Conservation (phyloP, 2,329 filamentous ascomycete genomes). For the Cytospora schulzeri region DNA sequence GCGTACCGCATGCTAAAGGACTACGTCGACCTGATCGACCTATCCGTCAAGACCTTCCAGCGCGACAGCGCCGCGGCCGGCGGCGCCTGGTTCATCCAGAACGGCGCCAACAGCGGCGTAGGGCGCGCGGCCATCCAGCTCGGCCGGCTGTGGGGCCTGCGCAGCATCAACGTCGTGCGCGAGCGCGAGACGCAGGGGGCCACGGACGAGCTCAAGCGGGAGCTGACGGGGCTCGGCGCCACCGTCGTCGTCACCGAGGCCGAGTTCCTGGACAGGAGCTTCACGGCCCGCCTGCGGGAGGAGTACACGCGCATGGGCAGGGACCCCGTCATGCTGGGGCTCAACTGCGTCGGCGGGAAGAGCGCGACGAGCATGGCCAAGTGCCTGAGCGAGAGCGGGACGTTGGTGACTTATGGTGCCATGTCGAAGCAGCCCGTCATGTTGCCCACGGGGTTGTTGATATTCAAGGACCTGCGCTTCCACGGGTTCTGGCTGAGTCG, state of each 20-base stretch:
- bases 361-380: slow-evolving; percentile 78
- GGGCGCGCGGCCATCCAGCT: slow-evolving; percentile 91
- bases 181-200: slow-evolving; percentile 66
- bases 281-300: slow-evolving; percentile 58
- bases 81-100: slow-evolving; percentile 97
- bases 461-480: slow-evolving; percentile 90
- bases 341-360: slow-evolving; percentile 95
- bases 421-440: slow-evolving; percentile 88
- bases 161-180: slow-evolving; percentile 87
- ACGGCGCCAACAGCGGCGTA: slow-evolving; percentile 93
- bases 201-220: slow-evolving; percentile 60
- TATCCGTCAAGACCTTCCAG: slow-evolving; percentile 49
- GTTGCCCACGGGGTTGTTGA: slow-evolving; percentile 80
- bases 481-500: slow-evolving; percentile 93
- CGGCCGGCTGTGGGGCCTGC: slow-evolving; percentile 80
- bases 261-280: slow-evolving; percentile 59
- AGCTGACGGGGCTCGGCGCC: slow-evolving; percentile 58
- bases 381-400: slow-evolving; percentile 66
- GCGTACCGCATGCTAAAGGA: slow-evolving; percentile 91
- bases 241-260: slow-evolving; percentile 59
- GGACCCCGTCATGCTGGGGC: slow-evolving; percentile 72
- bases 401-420: slow-evolving; percentile 90
- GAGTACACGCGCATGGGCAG: slow-evolving; percentile 71
- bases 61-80: slow-evolving; percentile 67
- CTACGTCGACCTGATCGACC: slow-evolving; percentile 59